Conservation (phyloP, 2,329 filamentous ascomycete genomes). For the Aspergillus ustus region DNA sequence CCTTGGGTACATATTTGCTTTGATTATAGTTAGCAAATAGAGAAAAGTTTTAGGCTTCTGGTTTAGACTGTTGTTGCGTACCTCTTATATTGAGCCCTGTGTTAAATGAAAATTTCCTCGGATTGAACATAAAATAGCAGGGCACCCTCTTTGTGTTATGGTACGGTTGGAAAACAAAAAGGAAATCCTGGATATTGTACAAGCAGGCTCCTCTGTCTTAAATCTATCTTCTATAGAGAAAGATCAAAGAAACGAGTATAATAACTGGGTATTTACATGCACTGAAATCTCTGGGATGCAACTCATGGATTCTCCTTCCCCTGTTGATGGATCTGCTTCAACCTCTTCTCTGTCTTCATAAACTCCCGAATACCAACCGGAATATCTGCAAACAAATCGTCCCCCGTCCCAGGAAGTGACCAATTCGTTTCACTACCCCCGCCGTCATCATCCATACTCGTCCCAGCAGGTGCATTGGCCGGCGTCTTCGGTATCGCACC, state of each 20-base stretch:
- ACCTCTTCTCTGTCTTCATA: constrained; percentile 92
- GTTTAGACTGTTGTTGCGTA: too few species aligned
- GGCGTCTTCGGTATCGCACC: constrained; percentile 41
- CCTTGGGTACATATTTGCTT: too few species aligned
- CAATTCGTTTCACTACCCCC: constrained; percentile 75
- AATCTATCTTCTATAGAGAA: constrained; percentile 1
- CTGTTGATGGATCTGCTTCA: constrained; percentile 74
- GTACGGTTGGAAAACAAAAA: too few species aligned
- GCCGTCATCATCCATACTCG: constrained; percentile 79
- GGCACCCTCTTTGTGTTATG: too few species aligned
- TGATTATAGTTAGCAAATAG: too few species aligned
- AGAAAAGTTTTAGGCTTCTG: too few species aligned
- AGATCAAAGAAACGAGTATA: not conserved
- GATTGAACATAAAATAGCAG: too few species aligned
- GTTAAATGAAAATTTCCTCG: too few species aligned
- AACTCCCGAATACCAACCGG: constrained; percentile 95
- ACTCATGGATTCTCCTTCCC: constrained; percentile 48
- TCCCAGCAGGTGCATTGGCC: constrained; percentile 55
- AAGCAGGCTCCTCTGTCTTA: not conserved
- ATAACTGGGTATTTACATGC: not conserved
- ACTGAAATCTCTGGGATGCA: not conserved
- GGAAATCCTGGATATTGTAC: not conserved
- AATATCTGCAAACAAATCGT: constrained; percentile 76
- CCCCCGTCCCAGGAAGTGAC: constrained; percentile 50
- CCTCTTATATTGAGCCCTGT: too few species aligned